phyloP scores from a whole-genome alignment of 2,329 filamentous ascomycete genomes.

The Capronia americana region DNA sequence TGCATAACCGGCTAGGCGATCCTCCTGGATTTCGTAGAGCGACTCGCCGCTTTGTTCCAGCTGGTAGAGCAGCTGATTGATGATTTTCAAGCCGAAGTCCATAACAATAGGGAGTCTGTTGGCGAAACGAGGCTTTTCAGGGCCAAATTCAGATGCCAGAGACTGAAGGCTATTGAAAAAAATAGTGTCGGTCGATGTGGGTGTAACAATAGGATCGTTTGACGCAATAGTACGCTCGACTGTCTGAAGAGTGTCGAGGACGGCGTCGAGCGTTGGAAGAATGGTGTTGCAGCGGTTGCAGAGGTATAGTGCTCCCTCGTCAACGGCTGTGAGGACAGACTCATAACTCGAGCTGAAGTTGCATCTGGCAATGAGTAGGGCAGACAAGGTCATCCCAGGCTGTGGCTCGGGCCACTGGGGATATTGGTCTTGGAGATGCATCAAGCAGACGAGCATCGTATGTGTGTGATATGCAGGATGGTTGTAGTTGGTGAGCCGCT shows the following conservation, averaged over 20 bases:
- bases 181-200: slow-evolving; percentile 28
- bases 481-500: slow-evolving; percentile 25
- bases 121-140: slow-evolving; percentile 29
- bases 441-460: slow-evolving; percentile 35
- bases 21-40: slow-evolving; percentile 34
- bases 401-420: slow-evolving; percentile 36
- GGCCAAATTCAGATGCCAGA: slow-evolving; percentile 33
- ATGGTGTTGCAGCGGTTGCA: slow-evolving; percentile 23
- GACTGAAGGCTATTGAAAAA: slow-evolving; percentile 32
- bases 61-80: slow-evolving; percentile 28
- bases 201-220: slow-evolving; percentile 32
- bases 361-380: slow-evolving; percentile 35
- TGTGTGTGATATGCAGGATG: slow-evolving; percentile 37
- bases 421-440: slow-evolving; percentile 34
- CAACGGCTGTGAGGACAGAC: slow-evolving; percentile 26
- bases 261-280: slow-evolving; percentile 32
- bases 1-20: slow-evolving; percentile 32
- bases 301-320: slow-evolving; percentile 30
- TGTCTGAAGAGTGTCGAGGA: slow-evolving; percentile 34
- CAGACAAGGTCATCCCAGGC: slow-evolving; percentile 34
- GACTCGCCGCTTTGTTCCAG: slow-evolving; percentile 20
- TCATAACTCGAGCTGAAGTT: slow-evolving; percentile 33
- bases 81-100: slow-evolving; percentile 33
- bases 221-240: slow-evolving; percentile 33
- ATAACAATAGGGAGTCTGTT: slow-evolving; percentile 33